phyloP scores from a whole-genome alignment of 805 yeast species.

The Candida ipomoeae region DNA sequence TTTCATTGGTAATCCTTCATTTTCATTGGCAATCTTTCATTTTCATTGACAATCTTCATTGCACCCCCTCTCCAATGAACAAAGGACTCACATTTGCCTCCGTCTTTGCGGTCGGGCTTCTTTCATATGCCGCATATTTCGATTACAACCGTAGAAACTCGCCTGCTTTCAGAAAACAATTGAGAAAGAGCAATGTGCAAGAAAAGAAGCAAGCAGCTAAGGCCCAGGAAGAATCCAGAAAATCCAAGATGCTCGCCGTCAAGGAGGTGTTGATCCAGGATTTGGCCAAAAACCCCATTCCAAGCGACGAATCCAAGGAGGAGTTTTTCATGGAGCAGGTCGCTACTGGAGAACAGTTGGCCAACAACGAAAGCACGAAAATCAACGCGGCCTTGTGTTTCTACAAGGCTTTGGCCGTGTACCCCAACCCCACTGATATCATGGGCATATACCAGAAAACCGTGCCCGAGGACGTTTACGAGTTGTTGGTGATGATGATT shows the following conservation, averaged over 20 bases:
- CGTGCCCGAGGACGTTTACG: constrained; percentile 78
- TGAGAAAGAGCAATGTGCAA: constrained; percentile 59
- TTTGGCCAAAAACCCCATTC: constrained; percentile 68
- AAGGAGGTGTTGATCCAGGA: constrained; percentile 61
- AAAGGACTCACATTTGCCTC: constrained; percentile 33
- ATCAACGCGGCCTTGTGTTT: constrained; percentile 83
- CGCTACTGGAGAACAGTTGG: constrained; percentile 77
- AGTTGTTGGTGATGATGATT: constrained; percentile 80
- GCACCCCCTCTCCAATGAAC: constrained; percentile 20
- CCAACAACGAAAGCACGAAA: constrained; percentile 61
- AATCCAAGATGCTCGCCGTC: constrained; percentile 56
- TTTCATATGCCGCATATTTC: constrained; percentile 82
- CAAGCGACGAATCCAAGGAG: constrained; percentile 65
- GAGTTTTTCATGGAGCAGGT: constrained; percentile 77
- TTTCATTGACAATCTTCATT: constrained; percentile 2
- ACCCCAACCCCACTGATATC: constrained; percentile 92
- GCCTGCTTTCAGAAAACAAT: constrained; percentile 71
- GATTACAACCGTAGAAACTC: constrained; percentile 88
- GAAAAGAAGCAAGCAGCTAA: constrained; percentile 56
- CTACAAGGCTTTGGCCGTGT: constrained; percentile 89
- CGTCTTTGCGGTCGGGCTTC: constrained; percentile 49
- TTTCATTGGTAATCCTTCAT: constrained; percentile 1
- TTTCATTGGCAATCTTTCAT: constrained; percentile 1
- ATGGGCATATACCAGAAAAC: constrained; percentile 86
- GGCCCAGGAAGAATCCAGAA: constrained; percentile 53